Base-by-base conservation (phyloP, 2,329 filamentous ascomycete genomes). In the Ophiosphaerella narmari region DNA sequence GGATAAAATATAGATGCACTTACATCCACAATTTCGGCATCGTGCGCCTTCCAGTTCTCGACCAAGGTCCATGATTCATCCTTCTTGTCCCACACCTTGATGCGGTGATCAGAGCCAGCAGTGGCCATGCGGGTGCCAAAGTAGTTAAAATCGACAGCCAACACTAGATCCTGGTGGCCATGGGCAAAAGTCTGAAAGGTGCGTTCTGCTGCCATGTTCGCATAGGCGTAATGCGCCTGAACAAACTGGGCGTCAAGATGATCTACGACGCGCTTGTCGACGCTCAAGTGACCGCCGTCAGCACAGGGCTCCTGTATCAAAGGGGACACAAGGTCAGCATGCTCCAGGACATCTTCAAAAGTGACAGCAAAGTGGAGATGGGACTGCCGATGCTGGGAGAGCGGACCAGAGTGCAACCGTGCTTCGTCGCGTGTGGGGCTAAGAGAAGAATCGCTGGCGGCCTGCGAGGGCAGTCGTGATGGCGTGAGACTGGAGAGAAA, bases 41-140 rank as follows among this genome's bases (percentile, higher is more conserved):
- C 89, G 71, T 97, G 93, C 14, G 91, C 93, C 40, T 84, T 86
- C 91, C 92, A 97, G 48, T 85, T 91, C 75, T 97, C 93, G 68
- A 86, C 89, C 33, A 94, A 77, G 43, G 84, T 82, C 90, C 91
- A 96, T 36, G 86, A 85, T 59, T 86, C 80, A 50, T 82, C 86
- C 68, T 94, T 88, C 40, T 87, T 83, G 74, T 93, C 90, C 82
- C 93, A 97, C 55, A 97, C 89, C 69, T 92, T 91, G 66, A 97
- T 88, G 71, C 89, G 90, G 72, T 96, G 93, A 73, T 97, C 93
- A 14, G 93, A 90, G 14, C 91, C 94, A 31, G 91, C 91, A 2
- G 91, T 94, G 36, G 92, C 89, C 79, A 93, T 92, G 62, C 92
- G 89, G 65, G 91, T 92, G 62, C 92, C 93, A 72, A 96, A 96